A percentile compares a stretch with the other conserved stretches of the same genome.
Conservation (phyloP, 2,329 filamentous ascomycete species). For the Phyllachora maydis region DNA sequence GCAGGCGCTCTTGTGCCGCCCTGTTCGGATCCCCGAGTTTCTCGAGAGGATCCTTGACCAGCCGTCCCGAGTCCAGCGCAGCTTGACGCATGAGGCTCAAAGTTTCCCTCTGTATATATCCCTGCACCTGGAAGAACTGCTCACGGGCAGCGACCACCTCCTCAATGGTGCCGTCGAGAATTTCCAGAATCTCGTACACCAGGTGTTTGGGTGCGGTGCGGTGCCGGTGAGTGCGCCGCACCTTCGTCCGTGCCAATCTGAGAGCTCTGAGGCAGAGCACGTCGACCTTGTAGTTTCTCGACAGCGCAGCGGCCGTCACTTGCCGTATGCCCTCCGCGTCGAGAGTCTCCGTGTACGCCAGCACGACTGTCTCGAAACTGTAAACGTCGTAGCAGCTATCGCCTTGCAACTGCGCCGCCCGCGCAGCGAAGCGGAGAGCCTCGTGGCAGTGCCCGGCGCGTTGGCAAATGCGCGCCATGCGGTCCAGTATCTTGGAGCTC, state of each 20-base stretch:
- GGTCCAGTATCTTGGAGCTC: too few species aligned
- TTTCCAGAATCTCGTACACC: constrained; percentile 2
- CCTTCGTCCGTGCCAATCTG: constrained; percentile 6
- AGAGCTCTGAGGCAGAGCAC: constrained; percentile 5
- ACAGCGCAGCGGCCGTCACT: constrained; percentile 5
- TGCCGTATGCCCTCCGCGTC: constrained; percentile 8
- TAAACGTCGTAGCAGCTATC: constrained; percentile 10
- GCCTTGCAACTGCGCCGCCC: constrained; percentile 1
- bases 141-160: constrained; percentile 5
- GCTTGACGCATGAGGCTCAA: constrained; percentile 11
- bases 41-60: too few species aligned
- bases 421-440: not conserved
- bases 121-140: constrained; percentile 5
- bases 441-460: constrained; percentile 8
- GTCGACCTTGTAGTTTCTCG: constrained; percentile 6
- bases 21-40: too few species aligned
- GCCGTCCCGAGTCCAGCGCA: constrained; percentile 9
- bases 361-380: constrained; percentile 12
- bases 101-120: constrained; percentile 6
- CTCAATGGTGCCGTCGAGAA: constrained; percentile 8
- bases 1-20: too few species aligned
- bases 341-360: constrained; percentile 7
- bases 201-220: too few species aligned
- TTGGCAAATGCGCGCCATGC: constrained; percentile 10
- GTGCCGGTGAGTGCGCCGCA: too few species aligned